Percentiles rank a stretch among this genome's conserved stretches.
Conservation (phyloP, 495 filamentous ascomycete species). For the Hypoxylon subgilvum region DNA sequence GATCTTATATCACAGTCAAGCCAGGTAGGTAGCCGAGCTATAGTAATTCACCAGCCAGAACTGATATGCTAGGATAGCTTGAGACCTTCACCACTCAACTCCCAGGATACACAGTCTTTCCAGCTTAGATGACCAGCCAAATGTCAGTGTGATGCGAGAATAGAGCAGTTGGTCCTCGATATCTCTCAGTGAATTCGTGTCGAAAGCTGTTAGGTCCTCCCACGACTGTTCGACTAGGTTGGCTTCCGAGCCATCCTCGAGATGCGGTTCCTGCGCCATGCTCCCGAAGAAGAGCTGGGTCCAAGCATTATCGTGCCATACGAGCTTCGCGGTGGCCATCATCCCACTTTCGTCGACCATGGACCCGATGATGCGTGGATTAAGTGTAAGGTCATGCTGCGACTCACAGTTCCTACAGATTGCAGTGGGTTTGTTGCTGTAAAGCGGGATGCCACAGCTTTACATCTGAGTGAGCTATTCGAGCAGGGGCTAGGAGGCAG, state of each 20-base stretch:
- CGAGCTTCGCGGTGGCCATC: slow-evolving; percentile 54
- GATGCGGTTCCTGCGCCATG: neutral
- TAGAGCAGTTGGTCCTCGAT: slow-evolving; percentile 59
- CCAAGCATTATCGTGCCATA: slow-evolving; percentile 61
- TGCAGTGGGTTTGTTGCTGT: slow-evolving; percentile 53
- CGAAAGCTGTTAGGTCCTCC: slow-evolving; percentile 45
- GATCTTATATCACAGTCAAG: neutral
- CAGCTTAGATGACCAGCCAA: slow-evolving; percentile 57
- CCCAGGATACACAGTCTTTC: slow-evolving; percentile 57
- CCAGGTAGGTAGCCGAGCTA: neutral
- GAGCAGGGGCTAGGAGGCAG: neutral
- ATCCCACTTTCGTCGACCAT: slow-evolving; percentile 63
- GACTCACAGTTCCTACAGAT: slow-evolving; percentile 62
- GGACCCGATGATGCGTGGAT: slow-evolving; percentile 60
- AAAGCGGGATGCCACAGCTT: slow-evolving; percentile 64
- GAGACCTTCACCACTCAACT: slow-evolving; percentile 47
- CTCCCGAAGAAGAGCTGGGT: slow-evolving; percentile 56
- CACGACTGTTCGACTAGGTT: slow-evolving; percentile 34
- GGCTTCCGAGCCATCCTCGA: neutral
- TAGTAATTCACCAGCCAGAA: neutral
- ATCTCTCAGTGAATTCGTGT: slow-evolving; percentile 46
- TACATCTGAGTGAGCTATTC: neutral
- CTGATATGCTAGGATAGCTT: too few species aligned
- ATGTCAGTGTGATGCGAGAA: slow-evolving; percentile 58
- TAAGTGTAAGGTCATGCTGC: slow-evolving; percentile 53